phyloP scores from a whole-genome alignment of 2,329 filamentous ascomycete species.

The Apiospora aurea region DNA sequence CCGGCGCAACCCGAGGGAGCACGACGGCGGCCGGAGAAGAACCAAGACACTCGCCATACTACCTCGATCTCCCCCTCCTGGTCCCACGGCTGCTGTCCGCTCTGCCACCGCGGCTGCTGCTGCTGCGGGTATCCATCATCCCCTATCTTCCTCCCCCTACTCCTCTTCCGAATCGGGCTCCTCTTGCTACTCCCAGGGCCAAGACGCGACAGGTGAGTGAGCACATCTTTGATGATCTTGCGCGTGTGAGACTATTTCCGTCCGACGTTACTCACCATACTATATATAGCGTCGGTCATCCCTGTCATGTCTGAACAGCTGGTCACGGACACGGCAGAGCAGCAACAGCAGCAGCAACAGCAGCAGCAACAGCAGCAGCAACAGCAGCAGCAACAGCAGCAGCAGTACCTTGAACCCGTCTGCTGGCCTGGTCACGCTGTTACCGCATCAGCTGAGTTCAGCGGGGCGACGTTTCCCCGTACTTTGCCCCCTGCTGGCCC shows the following conservation, averaged over 20 bases:
- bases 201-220: conserved; percentile 16
- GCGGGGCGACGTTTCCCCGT: background rate
- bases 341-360: background rate
- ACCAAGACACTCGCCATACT: conserved; percentile 12
- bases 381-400: too few species aligned
- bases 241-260: background rate
- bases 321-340: background rate
- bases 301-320: conserved; percentile 12
- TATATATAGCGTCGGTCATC: conserved; percentile 11
- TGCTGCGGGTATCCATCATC: background rate
- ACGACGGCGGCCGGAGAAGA: conserved; percentile 10
- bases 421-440: background rate
- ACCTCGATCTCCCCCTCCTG: background rate
- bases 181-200: background rate
- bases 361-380: background rate
- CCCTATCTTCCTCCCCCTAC: background rate
- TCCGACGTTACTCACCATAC: conserved; percentile 15
- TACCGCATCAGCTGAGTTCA: background rate
- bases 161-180: background rate
- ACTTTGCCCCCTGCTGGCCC: background rate
- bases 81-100: background rate
- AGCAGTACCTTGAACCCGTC: background rate
- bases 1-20: background rate
- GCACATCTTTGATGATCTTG: conserved; percentile 15
- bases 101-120: background rate